Evolutionary conservation across 2,329 filamentous ascomycete species (phyloP), one percentile per base, ranked within the genome.

Genomic region (Coniella lustricola): DNA sequence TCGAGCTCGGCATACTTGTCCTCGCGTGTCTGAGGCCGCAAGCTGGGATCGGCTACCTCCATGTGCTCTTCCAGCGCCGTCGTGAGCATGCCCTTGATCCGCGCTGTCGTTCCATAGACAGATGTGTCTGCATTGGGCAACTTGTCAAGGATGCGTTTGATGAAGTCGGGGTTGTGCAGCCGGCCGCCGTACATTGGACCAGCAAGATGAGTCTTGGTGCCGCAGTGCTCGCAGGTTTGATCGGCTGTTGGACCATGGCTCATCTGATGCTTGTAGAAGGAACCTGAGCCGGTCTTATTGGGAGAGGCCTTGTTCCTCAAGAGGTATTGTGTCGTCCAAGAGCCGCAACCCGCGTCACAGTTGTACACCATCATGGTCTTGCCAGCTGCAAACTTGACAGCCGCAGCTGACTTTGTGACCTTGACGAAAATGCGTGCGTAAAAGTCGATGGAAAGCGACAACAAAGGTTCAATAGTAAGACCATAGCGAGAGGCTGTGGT

Each of bases 171-270:
- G 38, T 90, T 90, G 66, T 98, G 93, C 8, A 98, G 71, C 17
- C 85, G 86, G 1, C 93, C 93, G 31, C 81, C 90, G 70, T 90
- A 98, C 91, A 98, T 97, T 1, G 93, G 93, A 2, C 93, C 93
- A 4, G 82, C 85, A 13, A 97, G 65, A 65, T 97, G 93, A 67
- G 85, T 94, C 62, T 85, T 91, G 61, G 78, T 82, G 8, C 85
- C 87, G 62, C 93, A 98, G 64, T 97, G 89, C 51, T 82, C 76
- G 65, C 93, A 98, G 34, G 74, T 68, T 14, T 76, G 73, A 49
- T 81, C 76, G 3, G 79, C 71, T 1, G 79, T 76, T 1, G 90
- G 89, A 0, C 76, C 90, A 60, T 85, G 75, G 0, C 85, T 78
- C 54, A 90, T 81, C 0, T 76, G 74, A 61, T 94, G 84, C 62